A percentile compares a stretch with the other conserved stretches of the same genome.
Conservation (phyloP, 2,329 filamentous ascomycete genomes). For the Dryadomyces quercivorus region DNA sequence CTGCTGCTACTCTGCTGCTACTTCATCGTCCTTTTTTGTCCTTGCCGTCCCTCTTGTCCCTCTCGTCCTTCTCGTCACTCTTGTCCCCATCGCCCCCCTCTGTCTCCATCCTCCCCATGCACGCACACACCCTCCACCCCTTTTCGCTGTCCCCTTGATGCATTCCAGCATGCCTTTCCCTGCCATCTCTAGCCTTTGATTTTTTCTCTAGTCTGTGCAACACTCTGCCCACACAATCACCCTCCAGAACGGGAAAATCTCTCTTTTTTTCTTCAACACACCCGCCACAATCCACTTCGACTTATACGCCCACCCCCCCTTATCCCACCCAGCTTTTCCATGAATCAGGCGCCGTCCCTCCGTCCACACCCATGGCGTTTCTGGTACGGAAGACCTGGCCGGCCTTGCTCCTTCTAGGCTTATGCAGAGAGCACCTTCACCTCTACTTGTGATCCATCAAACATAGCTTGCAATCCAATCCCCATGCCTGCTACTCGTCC, state of each 20-base stretch:
- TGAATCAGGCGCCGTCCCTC: background rate
- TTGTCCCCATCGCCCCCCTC: background rate
- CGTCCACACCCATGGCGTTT: background rate
- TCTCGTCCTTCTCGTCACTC: background rate
- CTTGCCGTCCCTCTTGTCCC: background rate
- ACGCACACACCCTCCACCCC: background rate
- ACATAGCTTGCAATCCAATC: background rate
- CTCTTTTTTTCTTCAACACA: no score
- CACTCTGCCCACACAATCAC: background rate
- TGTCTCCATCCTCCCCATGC: background rate
- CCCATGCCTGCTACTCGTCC: background rate
- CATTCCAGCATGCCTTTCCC: background rate
- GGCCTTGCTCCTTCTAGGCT: background rate
- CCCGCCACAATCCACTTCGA: background rate
- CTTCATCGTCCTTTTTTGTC: background rate
- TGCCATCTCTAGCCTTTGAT: background rate
- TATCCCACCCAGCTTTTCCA: background rate
- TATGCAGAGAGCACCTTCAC: background rate
- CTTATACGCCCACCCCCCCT: background rate
- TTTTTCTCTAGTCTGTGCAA: background rate
- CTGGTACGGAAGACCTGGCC: background rate
- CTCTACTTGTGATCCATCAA: background rate
- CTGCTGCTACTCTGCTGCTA: background rate
- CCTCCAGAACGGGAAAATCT: background rate
- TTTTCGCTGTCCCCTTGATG: background rate